These are phyloP conservation scores for Phalaenopsis equestris DNA, from an alignment of 106 monocot species.

Conservation along the genomic window DNA sequence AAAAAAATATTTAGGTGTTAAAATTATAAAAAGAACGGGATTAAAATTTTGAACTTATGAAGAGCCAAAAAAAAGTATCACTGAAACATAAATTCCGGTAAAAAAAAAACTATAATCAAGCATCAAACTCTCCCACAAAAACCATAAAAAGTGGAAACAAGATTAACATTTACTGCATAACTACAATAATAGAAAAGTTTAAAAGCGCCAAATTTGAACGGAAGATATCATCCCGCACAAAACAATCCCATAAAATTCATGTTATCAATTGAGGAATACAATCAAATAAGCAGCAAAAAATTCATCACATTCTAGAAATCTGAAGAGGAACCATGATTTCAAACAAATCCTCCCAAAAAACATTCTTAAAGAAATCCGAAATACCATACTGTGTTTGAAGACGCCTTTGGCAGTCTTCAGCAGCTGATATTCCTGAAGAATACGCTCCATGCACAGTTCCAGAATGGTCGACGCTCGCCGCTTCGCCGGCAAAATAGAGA, in stretches of 20 bases:
- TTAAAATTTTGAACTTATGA: too few species aligned
- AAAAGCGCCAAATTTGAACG: neutral
- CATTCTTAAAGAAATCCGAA: conserved; percentile 48
- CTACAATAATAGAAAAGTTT: neutral
- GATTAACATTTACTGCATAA: too few species aligned
- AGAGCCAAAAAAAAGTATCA: too few species aligned
- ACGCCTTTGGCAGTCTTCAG: conserved; percentile 71
- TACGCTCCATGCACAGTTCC: conserved; percentile 94
- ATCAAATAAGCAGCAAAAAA: neutral
- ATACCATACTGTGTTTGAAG: conserved; percentile 46
- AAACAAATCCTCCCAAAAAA: conserved; percentile 48
- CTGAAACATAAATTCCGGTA: too few species aligned
- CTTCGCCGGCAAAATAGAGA: conserved; percentile 90
- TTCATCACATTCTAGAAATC: conserved; percentile 71
- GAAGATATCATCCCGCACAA: neutral
- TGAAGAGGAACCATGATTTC: conserved; percentile 86
- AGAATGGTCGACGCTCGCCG: conserved; percentile 80
- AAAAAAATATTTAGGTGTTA: too few species aligned
- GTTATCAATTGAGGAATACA: too few species aligned
- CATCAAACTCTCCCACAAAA: too few species aligned
- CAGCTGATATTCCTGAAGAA: conserved; percentile 70
- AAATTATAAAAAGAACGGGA: too few species aligned
- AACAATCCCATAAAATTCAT: too few species aligned
- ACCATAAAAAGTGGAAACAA: too few species aligned
- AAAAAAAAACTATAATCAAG: too few species aligned